Conservation (phyloP, 1,139 yeast species). For the Scheffersomyces titani region DNA sequence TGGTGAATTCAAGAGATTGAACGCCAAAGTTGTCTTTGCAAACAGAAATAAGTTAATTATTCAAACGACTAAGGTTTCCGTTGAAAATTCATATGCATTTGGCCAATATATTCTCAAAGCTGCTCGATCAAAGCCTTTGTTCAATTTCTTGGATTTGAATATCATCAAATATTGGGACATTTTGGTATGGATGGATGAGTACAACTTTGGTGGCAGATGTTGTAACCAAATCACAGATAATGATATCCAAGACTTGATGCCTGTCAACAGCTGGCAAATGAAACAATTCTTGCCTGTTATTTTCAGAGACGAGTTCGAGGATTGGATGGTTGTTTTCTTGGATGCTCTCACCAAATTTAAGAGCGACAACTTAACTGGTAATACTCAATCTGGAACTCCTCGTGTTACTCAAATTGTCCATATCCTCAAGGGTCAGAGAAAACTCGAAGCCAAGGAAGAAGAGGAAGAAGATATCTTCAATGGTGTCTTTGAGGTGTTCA, state of each 20-base stretch:
- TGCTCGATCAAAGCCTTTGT: slow-evolving; percentile 77
- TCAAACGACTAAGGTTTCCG: slow-evolving; percentile 73
- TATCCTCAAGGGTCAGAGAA: slow-evolving; percentile 46
- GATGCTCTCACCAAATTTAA: slow-evolving; percentile 69
- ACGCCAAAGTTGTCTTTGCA: slow-evolving; percentile 78
- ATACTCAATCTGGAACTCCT: slow-evolving; percentile 49
- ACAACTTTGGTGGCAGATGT: slow-evolving; percentile 82
- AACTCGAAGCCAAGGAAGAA: slow-evolving; percentile 29
- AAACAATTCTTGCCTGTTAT: slow-evolving; percentile 72
- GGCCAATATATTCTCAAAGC: slow-evolving; percentile 86
- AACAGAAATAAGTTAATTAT: slow-evolving; percentile 74
- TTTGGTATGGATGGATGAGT: slow-evolving; percentile 91
- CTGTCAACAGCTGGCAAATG: slow-evolving; percentile 80
- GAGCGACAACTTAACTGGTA: slow-evolving; percentile 35
- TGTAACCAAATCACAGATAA: slow-evolving; percentile 59
- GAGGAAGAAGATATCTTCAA: slow-evolving; percentile 33
- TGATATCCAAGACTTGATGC: slow-evolving; percentile 58
- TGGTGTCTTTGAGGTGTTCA: slow-evolving; percentile 52
- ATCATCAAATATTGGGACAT: slow-evolving; percentile 88
- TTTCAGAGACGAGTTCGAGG: slow-evolving; percentile 80
- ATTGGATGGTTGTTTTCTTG: slow-evolving; percentile 78
- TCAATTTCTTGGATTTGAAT: slow-evolving; percentile 75
- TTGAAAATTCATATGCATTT: slow-evolving; percentile 88
- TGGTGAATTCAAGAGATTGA: slow-evolving; percentile 77
- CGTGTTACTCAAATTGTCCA: slow-evolving; percentile 69